Evolutionary conservation across 2,329 filamentous ascomycete genomes (phyloP), one percentile per base, ranked within the genome.

Genomic region (Fusarium gaditjirri): DNA sequence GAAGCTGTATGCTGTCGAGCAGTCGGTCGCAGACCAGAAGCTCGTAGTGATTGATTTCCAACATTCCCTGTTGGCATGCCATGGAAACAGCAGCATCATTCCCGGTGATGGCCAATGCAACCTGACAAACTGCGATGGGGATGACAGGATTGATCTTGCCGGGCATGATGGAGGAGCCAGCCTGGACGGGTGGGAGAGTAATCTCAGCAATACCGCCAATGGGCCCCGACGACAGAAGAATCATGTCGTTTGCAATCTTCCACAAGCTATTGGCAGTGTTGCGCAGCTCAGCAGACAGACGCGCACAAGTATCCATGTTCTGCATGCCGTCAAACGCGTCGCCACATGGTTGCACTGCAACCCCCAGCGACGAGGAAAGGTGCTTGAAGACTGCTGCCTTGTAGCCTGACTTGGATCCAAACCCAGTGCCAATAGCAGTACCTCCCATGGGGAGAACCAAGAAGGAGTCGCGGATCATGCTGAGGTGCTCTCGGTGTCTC

Each of bases 231-330:
- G 50, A 61, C 16, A 61, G 33, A 4, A 61, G 13, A 19, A 61
- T 61, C 58, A 61, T 44, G 6, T 61, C 58, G 13, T 61, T 61
- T 38, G 58, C 58, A 17, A 61, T 58, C 39, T 61, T 61, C 58
- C 58, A 61, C 33, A 61, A 23, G 12, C 58, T 61, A 11, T 61
- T 61, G 10, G 52, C 58, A 25, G 58, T 61, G 25, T 61, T 61
- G 6, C 58, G 58, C 6, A 61, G 52, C 39, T 61, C 58, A 1
- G 58, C 58, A 23, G 58, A 61, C 8, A 61, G 52, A 4, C 58
- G 50, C 9, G 50, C 58, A 29, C 58, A 61, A 6, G 39, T 44
- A 10, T 61, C 58, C 58, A 61, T 61, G 17, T 61, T 61, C 13
- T 58, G 58, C 58, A 61, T 61, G 4, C 58, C 58, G 8, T 61